Conservation (phyloP, 805 yeast species). For the Starmera amethionina region DNA sequence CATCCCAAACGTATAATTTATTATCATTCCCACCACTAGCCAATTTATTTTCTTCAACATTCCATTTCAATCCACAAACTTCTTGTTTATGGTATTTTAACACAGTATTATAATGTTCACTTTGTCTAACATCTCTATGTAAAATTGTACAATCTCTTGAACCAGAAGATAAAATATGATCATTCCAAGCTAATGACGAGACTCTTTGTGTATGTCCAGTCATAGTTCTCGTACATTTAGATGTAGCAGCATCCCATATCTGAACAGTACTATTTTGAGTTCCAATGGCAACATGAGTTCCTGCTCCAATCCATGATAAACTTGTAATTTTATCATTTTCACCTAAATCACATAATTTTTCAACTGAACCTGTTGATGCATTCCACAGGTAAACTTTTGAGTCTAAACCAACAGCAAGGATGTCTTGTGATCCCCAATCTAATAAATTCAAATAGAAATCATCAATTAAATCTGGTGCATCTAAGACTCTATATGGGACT, state of each 20-base stretch:
- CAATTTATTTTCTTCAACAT: constrained; percentile 76
- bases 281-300: constrained; percentile 91
- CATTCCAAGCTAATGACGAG: constrained; percentile 89
- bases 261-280: constrained; percentile 81
- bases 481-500: constrained; percentile 86
- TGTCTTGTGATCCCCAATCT: constrained; percentile 91
- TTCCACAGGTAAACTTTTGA: constrained; percentile 87
- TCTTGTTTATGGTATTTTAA: constrained; percentile 81
- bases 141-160: constrained; percentile 59
- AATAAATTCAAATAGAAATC: constrained; percentile 87
- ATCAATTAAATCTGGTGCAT: constrained; percentile 92
- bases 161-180: constrained; percentile 80
- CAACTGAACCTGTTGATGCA: constrained; percentile 75
- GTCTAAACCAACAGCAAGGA: constrained; percentile 84
- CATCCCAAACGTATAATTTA: constrained; percentile 81
- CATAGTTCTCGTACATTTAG: constrained; percentile 81
- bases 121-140: constrained; percentile 85
- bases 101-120: constrained; percentile 68
- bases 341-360: constrained; percentile 66
- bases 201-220: constrained; percentile 84
- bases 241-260: constrained; percentile 85
- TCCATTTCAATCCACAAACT: constrained; percentile 95
- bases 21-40: constrained; percentile 98
- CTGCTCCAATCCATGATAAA: constrained; percentile 88
- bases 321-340: constrained; percentile 69